Base-by-base conservation (phyloP, 2,329 filamentous ascomycete species). In the Chaetomium strumarium region DNA sequence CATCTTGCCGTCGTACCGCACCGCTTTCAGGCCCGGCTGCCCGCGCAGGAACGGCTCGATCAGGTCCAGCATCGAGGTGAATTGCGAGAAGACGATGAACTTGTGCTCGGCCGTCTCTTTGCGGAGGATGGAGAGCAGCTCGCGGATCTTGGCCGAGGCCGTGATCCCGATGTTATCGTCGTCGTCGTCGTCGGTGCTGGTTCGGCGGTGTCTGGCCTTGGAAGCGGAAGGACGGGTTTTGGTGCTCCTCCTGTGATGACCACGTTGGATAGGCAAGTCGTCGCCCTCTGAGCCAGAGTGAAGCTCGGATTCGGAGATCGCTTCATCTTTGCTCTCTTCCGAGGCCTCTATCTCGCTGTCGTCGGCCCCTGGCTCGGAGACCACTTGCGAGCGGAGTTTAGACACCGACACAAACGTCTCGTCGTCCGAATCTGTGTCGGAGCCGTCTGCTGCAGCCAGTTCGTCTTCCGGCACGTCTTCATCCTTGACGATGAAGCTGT, bases 31-130 rank as follows among this genome's bases (percentile, higher is more conserved):
- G 13, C 83, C 81, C 0, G 58, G 51, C 13, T 86, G 83, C 45
- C 83, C 78, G 42, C 79, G 77, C 55, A 99, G 76, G 70, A 97
- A 96, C 2, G 93, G 93, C 67, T 97, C 90, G 57, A 99, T 84
- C 29, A 97, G 83, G 72, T 97, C 88, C 42, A 99, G 83, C 93
- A 99, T 99, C 0, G 90, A 93, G 0, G 93, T 99, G 71, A 99
- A 99, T 64, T 97, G 90, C 1, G 90, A 96, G 71, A 99, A 99
- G 58, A 99, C 90, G 63, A 99, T 99, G 66, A 96, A 95, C 67
- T 99, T 99, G 77, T 96, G 89, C 55, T 90, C 77, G 1, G 78
- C 74, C 0, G 84, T 84, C 68, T 99, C 93, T 41, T 81, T 81
- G 53, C 84, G 80, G 9, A 99, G 80, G 47, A 99, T 88, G 55